A percentile compares a stretch with the other conserved stretches of the same genome.
Evolutionary conservation across 1,139 yeast species (phyloP).

Genomic region (Debaryomycetaceae sp.): DNA sequence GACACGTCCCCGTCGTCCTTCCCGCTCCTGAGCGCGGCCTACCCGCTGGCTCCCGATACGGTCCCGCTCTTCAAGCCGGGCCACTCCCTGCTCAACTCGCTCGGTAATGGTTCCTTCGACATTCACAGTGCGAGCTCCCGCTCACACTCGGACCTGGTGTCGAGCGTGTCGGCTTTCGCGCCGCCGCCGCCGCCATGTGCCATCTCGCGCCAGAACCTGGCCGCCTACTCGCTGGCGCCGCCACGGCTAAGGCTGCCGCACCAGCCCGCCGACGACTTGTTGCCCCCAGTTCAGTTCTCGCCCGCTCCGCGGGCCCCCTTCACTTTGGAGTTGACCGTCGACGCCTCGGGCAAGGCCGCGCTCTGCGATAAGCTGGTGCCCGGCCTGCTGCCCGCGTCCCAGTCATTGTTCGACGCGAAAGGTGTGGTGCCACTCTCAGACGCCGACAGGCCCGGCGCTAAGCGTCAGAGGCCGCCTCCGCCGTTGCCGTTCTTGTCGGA

Average conservation of each 20-base stretch:
- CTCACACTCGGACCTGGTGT: background rate
- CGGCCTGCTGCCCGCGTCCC: no score
- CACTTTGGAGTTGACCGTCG: conserved; percentile 27
- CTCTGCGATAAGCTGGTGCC: background rate
- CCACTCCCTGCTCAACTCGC: background rate
- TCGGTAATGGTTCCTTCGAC: background rate
- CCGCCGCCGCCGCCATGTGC: no score
- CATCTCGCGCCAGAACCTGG: background rate
- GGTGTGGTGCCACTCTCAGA: no score
- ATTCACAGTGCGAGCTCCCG: background rate
- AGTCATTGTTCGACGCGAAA: no score
- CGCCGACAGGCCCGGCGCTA: no score
- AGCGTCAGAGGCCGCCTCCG: no score
- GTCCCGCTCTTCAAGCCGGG: background rate
- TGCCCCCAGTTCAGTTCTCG: conserved; percentile 21
- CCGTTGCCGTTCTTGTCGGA: no score
- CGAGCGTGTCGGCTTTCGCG: background rate
- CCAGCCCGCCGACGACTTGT: conserved; percentile 9
- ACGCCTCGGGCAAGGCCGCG: conserved; percentile 34
- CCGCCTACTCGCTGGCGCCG: background rate
- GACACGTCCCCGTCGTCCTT: background rate
- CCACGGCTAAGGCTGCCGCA: background rate
- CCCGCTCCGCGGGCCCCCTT: conserved; percentile 5
- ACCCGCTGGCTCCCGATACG: background rate
- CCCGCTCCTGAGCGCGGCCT: background rate